phyloP scores from a whole-genome alignment of 2,329 filamentous ascomycete species.

The Epichloe elymi region DNA sequence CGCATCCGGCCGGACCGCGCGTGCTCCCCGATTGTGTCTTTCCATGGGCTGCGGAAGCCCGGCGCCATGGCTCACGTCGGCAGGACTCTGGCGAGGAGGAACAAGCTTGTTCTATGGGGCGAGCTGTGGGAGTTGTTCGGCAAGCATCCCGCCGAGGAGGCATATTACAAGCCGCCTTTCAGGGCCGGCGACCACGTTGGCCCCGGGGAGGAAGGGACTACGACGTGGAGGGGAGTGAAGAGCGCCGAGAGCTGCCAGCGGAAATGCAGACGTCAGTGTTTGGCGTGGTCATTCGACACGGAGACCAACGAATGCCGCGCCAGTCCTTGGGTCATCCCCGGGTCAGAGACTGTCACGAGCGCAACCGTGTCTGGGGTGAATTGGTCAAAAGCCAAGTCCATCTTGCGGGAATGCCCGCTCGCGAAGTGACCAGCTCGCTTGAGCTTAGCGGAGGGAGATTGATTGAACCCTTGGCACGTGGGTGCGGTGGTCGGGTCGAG shows the following conservation, averaged over 20 bases:
- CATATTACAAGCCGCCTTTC: slow-evolving; percentile 12
- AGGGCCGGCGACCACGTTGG: slow-evolving; percentile 36
- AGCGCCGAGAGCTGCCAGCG: slow-evolving; percentile 29
- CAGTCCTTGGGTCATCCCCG: slow-evolving; percentile 37
- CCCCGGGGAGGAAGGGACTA: slow-evolving; percentile 29
- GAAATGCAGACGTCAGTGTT: slow-evolving; percentile 29
- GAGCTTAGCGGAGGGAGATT: too few species aligned
- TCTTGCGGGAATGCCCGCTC: slow-evolving; percentile 8
- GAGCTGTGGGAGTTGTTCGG: slow-evolving; percentile 38
- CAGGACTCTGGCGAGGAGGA: slow-evolving; percentile 23
- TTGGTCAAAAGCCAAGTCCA: slow-evolving; percentile 15
- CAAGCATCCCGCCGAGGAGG: slow-evolving; percentile 25
- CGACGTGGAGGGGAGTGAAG: slow-evolving; percentile 22
- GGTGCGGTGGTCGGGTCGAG: too few species aligned
- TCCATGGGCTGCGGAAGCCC: slow-evolving; percentile 34
- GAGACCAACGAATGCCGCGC: slow-evolving; percentile 26
- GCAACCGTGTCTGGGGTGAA: slow-evolving; percentile 18
- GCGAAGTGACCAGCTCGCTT: not conserved
- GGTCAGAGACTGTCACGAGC: slow-evolving; percentile 12
- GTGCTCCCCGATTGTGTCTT: slow-evolving; percentile 41
- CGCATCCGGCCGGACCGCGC: slow-evolving; percentile 36
- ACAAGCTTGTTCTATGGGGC: slow-evolving; percentile 33
- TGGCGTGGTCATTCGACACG: slow-evolving; percentile 39
- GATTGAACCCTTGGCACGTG: too few species aligned
- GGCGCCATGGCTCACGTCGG: slow-evolving; percentile 33